These are phyloP conservation scores for Yamadazyma tumulicola DNA, from an alignment of 805 yeast genomes.

Conservation along the genomic window DNA sequence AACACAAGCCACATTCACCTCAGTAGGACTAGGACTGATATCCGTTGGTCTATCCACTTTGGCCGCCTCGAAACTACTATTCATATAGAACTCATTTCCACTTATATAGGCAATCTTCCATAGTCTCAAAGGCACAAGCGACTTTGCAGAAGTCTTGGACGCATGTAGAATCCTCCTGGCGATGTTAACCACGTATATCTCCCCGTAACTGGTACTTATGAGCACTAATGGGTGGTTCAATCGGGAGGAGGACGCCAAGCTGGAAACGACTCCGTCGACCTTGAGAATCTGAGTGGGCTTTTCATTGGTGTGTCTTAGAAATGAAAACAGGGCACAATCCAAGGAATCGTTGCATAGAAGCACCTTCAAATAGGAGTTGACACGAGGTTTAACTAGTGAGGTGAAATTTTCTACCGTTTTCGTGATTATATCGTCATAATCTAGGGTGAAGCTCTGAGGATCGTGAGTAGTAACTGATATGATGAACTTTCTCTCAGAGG, in stretches of 20 bases:
- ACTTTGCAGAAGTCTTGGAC: constrained; percentile 29
- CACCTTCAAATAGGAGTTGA: constrained; percentile 24
- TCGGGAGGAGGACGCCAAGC: constrained; percentile 25
- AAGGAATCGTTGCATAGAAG: constrained; percentile 23
- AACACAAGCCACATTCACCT: constrained; percentile 45
- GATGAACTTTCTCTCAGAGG: constrained; percentile 16
- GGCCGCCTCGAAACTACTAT: constrained; percentile 27
- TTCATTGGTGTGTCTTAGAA: constrained; percentile 33
- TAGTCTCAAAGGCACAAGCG: constrained; percentile 40
- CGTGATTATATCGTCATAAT: constrained; percentile 22
- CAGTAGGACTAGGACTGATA: constrained; percentile 43
- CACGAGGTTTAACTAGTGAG: constrained; percentile 25
- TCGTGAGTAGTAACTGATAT: constrained; percentile 31
- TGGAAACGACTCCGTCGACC: constrained; percentile 28
- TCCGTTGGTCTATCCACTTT: constrained; percentile 28
- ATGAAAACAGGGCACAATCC: constrained; percentile 28
- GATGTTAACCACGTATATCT: constrained; percentile 31
- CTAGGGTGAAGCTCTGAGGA: constrained; percentile 20
- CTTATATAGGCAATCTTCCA: constrained; percentile 24
- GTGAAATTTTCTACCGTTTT: constrained; percentile 25
- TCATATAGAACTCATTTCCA: constrained; percentile 9
- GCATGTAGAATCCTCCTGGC: constrained; percentile 36
- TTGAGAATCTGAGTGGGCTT: constrained; percentile 26
- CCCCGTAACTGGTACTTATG: constrained; percentile 34
- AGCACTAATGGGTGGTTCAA: constrained; percentile 37